phyloP scores from a whole-genome alignment of 192 early-diverging fungal genomes.

The Umbelopsis vinacea region DNA sequence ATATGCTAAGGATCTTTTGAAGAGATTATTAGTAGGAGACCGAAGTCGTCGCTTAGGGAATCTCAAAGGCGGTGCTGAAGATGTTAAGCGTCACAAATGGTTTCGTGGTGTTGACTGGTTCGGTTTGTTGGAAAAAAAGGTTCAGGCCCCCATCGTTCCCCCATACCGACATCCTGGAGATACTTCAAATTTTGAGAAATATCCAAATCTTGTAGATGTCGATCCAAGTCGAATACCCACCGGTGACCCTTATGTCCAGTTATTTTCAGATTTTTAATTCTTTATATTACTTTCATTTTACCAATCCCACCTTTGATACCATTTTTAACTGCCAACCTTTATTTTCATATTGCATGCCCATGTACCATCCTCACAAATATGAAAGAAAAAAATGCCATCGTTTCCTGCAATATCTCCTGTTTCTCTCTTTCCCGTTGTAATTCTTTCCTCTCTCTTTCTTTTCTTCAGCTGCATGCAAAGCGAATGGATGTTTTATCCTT shows the following conservation, averaged over 20 bases:
- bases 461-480: not conserved
- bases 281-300: constrained; percentile 14
- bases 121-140: constrained; percentile 72
- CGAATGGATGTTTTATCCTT: not conserved
- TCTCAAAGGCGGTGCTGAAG: constrained; percentile 84
- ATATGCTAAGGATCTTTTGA: constrained; percentile 87
- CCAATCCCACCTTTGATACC: not conserved
- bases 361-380: constrained; percentile 13
- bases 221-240: constrained; percentile 37
- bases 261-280: constrained; percentile 79
- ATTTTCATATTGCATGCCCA: not conserved
- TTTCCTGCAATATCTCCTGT: not conserved
- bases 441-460: not conserved
- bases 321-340: not conserved
- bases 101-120: constrained; percentile 94
- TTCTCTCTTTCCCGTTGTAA: not conserved
- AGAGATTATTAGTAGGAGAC: constrained; percentile 89
- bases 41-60: constrained; percentile 94
- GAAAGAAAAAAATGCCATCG: not conserved
- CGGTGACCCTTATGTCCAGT: constrained; percentile 79
- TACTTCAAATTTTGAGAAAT: constrained; percentile 97
- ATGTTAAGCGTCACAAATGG: constrained; percentile 95
- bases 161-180: constrained; percentile 88
- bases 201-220: constrained; percentile 81
- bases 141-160: constrained; percentile 92